These are phyloP conservation scores for Exophiala aquamarina DNA, from an alignment of 2,329 filamentous ascomycete genomes.

Conservation along the genomic window DNA sequence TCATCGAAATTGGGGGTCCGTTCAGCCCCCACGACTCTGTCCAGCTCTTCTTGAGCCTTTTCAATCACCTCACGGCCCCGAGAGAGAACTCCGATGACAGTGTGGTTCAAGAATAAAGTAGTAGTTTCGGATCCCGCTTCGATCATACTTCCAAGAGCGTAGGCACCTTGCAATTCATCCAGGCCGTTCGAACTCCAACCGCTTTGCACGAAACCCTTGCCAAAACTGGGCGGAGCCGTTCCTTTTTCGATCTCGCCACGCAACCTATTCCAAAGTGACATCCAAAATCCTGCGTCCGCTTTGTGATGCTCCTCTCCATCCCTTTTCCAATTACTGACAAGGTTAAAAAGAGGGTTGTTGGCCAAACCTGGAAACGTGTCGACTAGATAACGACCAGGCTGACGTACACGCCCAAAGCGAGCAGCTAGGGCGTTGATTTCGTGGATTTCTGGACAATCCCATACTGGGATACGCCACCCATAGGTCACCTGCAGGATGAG, in stretches of 20 bases:
- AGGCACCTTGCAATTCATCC: constrained; percentile 20
- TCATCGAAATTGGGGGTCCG: constrained; percentile 53
- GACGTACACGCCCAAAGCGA: constrained; percentile 49
- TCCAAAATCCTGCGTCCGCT: constrained; percentile 16
- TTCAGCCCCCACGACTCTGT: constrained; percentile 49
- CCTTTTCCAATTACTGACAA: no score
- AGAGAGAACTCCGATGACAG: constrained; percentile 27
- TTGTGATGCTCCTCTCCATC: constrained; percentile 14
- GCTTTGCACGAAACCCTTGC: constrained; percentile 18
- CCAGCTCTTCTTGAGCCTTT: constrained; percentile 50
- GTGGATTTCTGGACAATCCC: constrained; percentile 46
- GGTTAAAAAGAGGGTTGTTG: constrained; percentile 22
- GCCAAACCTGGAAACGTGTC: constrained; percentile 48
- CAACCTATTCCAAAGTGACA: constrained; percentile 19
- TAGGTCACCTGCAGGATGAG: constrained; percentile 54
- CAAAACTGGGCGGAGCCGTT: constrained; percentile 17
- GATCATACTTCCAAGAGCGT: constrained; percentile 22
- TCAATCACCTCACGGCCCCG: constrained; percentile 47
- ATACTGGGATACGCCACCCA: constrained; percentile 45
- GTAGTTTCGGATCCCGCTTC: constrained; percentile 30
- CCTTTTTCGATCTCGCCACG: constrained; percentile 19
- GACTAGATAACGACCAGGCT: constrained; percentile 41
- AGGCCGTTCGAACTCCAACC: constrained; percentile 17
- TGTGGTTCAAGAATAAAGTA: constrained; percentile 21
- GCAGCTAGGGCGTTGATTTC: constrained; percentile 49